These are phyloP conservation scores for Toxicodendron radicans DNA, from an alignment of 345 rosid genomes.

Conservation along the genomic window DNA sequence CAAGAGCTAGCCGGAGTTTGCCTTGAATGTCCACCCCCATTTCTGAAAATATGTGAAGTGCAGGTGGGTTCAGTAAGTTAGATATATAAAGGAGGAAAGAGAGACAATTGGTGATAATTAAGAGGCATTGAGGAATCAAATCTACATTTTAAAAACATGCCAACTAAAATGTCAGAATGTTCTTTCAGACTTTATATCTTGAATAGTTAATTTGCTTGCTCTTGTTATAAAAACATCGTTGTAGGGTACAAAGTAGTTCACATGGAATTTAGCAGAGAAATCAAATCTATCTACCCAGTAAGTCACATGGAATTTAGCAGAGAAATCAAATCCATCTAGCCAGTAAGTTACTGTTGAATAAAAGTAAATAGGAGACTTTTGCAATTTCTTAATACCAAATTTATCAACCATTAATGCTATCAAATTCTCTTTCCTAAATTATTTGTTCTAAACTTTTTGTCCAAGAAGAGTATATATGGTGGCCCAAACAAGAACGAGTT, in stretches of 20 bases:
- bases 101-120: background rate
- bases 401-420: no score
- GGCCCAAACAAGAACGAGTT: slow-evolving; percentile 12
- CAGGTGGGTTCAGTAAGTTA: slow-evolving; percentile 12
- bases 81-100: slow-evolving; percentile 17
- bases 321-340: background rate
- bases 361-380: background rate
- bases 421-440: no score
- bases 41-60: background rate
- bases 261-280: background rate
- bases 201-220: background rate
- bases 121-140: slow-evolving; percentile 27
- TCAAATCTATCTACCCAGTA: no score
- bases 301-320: background rate
- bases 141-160: slow-evolving; percentile 19
- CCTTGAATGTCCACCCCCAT: slow-evolving; percentile 58
- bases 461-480: background rate
- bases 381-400: no score
- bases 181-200: slow-evolving; percentile 6
- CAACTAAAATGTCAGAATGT: slow-evolving; percentile 10
- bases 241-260: slow-evolving; percentile 1
- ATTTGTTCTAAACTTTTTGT: no score
- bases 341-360: background rate
- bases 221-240: background rate
- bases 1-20: slow-evolving; percentile 60